Evolutionary conservation across 176 grass and related monocot genomes (phyloP), one percentile per base, ranked within the genome.

Genomic region (Bromus sterilis): DNA sequence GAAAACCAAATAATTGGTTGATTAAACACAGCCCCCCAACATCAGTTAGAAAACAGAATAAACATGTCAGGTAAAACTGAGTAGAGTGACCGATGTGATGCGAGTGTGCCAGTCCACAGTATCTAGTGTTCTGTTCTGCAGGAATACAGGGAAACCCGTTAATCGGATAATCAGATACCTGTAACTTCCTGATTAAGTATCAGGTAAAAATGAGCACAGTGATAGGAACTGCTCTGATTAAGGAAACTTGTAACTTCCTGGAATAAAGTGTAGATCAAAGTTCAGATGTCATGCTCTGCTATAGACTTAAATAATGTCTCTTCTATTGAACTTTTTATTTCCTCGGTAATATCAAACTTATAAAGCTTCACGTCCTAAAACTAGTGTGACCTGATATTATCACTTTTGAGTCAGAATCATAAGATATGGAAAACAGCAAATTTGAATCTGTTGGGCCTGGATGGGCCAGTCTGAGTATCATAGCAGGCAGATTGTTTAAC

Each of bases 11-110:
- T 59, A 40, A 39, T 29, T 13, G 21, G 42, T 72, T 30, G 70
- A 36, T 56, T 80, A 64, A 59, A 63, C 65, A 74, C 68, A 72
- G 65, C 57, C 35, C 56, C 56, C 30, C 40, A 58, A 10, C 36
- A 81, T 86, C 35, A 60, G 61, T 82, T 61, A 16, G 42, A 16
- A 86, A 76, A 68, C 60, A 20, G 73, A 70, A 71, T 62, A 86
- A 76, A 42, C 25, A 78, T 8, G 24, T 77, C 53, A 77, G 6
- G 65, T 70, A 13, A 71, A 68, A 79, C 39, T 28, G 30, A 71
- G 40, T 41, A 46, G 25, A 46, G 68, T 46, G 57, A 56, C 25
- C 29, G 29, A 78, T 66, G 57, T 31, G 87, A 89, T 64, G 63
- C 8, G 36, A 73, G 66, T 56, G 42, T 51, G 64, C 64, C 74